A percentile compares a stretch with the other conserved stretches of the same genome.
Conservation (phyloP, 331 rosid species). For the Quercus tomentella region DNA sequence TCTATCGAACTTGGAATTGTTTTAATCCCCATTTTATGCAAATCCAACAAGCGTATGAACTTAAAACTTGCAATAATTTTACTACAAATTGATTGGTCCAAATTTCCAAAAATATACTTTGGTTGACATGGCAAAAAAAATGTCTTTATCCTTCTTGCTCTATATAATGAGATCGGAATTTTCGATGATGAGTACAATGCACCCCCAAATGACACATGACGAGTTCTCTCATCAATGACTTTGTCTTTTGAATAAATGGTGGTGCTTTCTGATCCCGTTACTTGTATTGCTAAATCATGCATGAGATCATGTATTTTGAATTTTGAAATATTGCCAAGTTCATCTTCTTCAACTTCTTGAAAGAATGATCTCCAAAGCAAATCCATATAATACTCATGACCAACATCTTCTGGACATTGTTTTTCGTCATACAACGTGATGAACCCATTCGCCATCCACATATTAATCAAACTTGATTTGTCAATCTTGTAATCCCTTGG, state of each 20-base stretch:
- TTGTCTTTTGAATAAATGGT: neutral
- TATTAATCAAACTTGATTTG: no score
- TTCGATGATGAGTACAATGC: neutral
- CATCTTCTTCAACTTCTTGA: neutral
- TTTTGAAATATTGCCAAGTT: neutral
- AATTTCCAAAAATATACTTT: no score
- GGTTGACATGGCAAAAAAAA: neutral
- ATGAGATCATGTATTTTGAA: neutral
- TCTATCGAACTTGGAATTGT: neutral
- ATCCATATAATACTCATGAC: neutral
- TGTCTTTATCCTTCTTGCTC: neutral
- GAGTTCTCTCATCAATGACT: neutral
- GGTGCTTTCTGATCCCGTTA: neutral
- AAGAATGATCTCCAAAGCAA: conserved; percentile 11
- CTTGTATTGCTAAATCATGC: neutral
- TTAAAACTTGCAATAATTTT: no score
- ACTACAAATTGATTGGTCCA: no score
- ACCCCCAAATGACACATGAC: neutral
- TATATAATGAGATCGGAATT: neutral
- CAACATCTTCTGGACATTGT: neutral
- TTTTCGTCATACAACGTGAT: neutral
- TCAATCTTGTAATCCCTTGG: no score
- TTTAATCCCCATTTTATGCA: neutral
- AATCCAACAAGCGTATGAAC: neutral
- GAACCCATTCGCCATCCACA: conserved; percentile 23